Conservation (phyloP, 331 rosid species). For the Stylosanthes scabra region DNA sequence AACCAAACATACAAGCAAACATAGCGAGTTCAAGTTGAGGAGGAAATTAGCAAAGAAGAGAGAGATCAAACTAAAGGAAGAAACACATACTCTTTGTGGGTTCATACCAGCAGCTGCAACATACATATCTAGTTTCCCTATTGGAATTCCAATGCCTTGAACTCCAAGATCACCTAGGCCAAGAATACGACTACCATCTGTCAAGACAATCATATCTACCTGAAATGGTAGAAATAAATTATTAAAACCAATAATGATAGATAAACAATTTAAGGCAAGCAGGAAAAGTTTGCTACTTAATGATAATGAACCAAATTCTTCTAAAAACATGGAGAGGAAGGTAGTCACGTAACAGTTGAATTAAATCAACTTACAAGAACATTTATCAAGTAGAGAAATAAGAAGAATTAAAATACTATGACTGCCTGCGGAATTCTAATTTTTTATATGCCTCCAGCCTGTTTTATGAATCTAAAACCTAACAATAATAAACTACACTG, state of each 20-base stretch:
- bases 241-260: constrained; percentile 10
- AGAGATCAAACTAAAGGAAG: background rate
- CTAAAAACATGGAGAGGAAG: background rate
- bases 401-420: background rate
- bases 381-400: constrained; percentile 1
- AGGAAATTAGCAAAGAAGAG: background rate
- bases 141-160: constrained; percentile 94
- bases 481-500: background rate
- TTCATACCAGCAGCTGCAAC: constrained; percentile 96
- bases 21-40: background rate
- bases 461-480: constrained; percentile 9
- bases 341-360: constrained; percentile 9
- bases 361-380: background rate
- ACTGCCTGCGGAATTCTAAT: constrained; percentile 1
- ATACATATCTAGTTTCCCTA: constrained; percentile 90
- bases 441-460: constrained; percentile 2
- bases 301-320: background rate
- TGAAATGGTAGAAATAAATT: constrained; percentile 44
- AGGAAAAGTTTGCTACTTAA: background rate
- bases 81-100: constrained; percentile 74
- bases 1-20: constrained; percentile 22
- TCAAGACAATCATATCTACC: constrained; percentile 95
- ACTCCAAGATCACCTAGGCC: constrained; percentile 97
- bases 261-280: constrained; percentile 10
- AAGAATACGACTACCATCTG: constrained; percentile 97